phyloP scores from a whole-genome alignment of 2,329 filamentous ascomycete genomes.

The Beauveria bassiana region DNA sequence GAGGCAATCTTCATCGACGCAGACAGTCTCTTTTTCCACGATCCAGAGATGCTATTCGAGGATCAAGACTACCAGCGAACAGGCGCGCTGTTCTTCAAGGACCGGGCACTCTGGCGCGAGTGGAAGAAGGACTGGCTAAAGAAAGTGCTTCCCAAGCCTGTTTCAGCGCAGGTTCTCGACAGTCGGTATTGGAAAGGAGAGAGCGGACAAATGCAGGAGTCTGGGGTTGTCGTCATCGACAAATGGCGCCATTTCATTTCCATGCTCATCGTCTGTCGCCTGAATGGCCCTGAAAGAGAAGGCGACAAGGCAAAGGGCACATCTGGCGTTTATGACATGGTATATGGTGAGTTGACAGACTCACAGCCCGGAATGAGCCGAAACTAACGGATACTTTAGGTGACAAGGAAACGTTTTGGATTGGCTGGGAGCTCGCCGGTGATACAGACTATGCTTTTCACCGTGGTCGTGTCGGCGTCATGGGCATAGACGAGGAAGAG shows the following conservation, averaged over 20 bases:
- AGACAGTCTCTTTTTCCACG: not conserved
- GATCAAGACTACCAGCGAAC: not conserved
- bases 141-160: not conserved
- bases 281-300: slow-evolving; percentile 6
- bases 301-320: not conserved
- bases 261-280: slow-evolving; percentile 3
- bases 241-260: slow-evolving; percentile 6
- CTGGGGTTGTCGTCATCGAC: slow-evolving; percentile 1
- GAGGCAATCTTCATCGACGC: slow-evolving; percentile 5
- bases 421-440: slow-evolving; percentile 2
- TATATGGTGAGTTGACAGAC: not conserved
- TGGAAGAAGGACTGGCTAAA: slow-evolving; percentile 5
- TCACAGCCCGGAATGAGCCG: too few relatives aligned
- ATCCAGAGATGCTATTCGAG: not conserved
- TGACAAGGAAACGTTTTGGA: slow-evolving; percentile 5
- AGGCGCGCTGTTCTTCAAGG: slow-evolving; percentile 2
- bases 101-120: not conserved
- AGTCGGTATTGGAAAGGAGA: slow-evolving; percentile 2
- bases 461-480: not conserved
- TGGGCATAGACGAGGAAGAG: not conserved
- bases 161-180: not conserved
- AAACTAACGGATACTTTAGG: not conserved
- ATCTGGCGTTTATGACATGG: slow-evolving; percentile 3
- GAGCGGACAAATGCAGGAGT: slow-evolving; percentile 3
- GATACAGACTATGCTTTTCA: slow-evolving; percentile 5